Conservation (phyloP, 2,329 filamentous ascomycete species). For the Setomelanomma holmii region DNA sequence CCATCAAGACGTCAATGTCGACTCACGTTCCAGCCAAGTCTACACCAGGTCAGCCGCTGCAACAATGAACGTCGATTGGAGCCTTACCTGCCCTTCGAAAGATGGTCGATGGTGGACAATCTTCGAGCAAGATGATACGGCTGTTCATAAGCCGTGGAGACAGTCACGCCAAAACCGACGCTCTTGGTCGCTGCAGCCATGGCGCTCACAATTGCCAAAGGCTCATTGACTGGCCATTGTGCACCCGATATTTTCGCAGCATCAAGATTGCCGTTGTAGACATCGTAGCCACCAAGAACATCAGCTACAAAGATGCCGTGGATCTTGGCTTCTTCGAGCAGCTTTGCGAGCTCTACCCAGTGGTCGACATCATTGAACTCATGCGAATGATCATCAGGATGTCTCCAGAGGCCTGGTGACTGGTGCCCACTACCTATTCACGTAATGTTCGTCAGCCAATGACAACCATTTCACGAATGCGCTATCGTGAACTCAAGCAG, state of each 20-base stretch:
- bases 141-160: conserved; percentile 72
- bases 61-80: neutral
- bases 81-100: conserved; percentile 64
- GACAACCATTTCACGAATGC: neutral
- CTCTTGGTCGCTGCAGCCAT: conserved; percentile 73
- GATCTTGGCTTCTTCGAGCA: conserved; percentile 49
- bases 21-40: conserved; percentile 34
- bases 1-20: neutral
- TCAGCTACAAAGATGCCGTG: conserved; percentile 53
- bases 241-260: conserved; percentile 68
- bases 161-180: conserved; percentile 73
- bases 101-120: conserved; percentile 71
- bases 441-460: neutral
- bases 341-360: conserved; percentile 48
- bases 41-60: conserved; percentile 9
- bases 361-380: conserved; percentile 56
- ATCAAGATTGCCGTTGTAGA: conserved; percentile 69
- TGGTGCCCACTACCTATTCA: conserved; percentile 32
- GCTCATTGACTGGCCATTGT: conserved; percentile 77
- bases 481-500: neutral
- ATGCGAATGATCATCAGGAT: conserved; percentile 69
- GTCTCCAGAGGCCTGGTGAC: conserved; percentile 67
- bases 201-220: conserved; percentile 67
- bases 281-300: conserved; percentile 68
- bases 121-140: conserved; percentile 71